Evolutionary conservation across 2,329 filamentous ascomycete species (phyloP).

Genomic region (Sporothrix brunneoviolacea): DNA sequence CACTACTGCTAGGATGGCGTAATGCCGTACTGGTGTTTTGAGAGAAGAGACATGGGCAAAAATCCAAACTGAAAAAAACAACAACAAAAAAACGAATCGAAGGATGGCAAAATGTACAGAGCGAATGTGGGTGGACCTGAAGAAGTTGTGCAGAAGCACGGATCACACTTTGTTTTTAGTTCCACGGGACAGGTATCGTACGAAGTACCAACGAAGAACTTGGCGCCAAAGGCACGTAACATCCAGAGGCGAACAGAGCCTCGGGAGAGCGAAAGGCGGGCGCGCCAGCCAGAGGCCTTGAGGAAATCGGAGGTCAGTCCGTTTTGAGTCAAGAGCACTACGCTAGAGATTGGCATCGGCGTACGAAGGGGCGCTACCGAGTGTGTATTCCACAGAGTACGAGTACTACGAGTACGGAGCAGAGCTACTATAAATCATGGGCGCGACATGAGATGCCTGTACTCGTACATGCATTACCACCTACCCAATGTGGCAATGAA

Average conservation of each 20-base stretch:
- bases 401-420: background rate
- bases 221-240: too few relatives aligned
- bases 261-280: background rate
- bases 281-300: background rate
- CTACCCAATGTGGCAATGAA: constrained; percentile 13
- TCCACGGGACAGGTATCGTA: too few relatives aligned
- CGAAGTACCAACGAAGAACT: too few relatives aligned
- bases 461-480: constrained; percentile 11
- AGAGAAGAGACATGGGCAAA: too few relatives aligned
- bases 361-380: background rate
- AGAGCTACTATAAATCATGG: background rate
- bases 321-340: background rate
- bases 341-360: background rate
- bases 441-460: background rate
- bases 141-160: background rate
- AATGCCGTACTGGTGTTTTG: too few relatives aligned
- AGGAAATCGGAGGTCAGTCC: constrained; percentile 5
- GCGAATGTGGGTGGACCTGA: too few relatives aligned
- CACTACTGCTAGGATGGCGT: too few relatives aligned
- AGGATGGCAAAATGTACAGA: too few relatives aligned
- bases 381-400: background rate
- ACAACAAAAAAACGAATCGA: too few relatives aligned
- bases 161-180: too few relatives aligned
- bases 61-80: too few relatives aligned
- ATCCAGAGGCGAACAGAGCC: too few relatives aligned